These are phyloP conservation scores for Helenozyma rhizophorensis DNA, from an alignment of 805 yeast species.

Conservation along the genomic window DNA sequence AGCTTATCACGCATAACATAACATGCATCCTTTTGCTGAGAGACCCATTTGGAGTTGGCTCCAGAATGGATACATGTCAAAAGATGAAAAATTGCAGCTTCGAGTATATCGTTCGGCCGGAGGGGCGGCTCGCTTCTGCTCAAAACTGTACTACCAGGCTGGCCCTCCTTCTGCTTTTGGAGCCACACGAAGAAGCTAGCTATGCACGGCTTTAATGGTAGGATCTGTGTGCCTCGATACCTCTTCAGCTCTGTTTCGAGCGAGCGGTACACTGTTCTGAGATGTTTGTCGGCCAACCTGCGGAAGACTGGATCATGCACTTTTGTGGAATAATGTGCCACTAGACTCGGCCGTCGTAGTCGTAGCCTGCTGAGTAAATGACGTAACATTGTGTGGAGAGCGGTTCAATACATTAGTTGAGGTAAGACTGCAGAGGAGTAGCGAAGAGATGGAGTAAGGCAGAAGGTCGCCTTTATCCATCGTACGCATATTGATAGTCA, in stretches of 20 bases:
- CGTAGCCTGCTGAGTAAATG: too few relatives aligned
- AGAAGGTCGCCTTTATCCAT: too few relatives aligned
- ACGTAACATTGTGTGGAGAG: too few relatives aligned
- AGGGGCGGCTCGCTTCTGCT: conserved; percentile 3
- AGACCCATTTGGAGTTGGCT: conserved; percentile 7
- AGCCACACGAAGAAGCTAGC: conserved; percentile 16
- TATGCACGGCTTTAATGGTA: conserved; percentile 11
- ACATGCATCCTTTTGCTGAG: conserved; percentile 6
- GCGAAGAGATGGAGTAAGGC: too few relatives aligned
- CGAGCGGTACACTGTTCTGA: conserved; percentile 14
- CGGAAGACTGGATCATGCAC: conserved; percentile 4
- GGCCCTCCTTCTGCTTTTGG: conserved; percentile 6
- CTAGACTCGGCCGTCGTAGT: conserved; percentile 13
- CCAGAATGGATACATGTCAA: conserved; percentile 9
- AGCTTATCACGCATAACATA: conserved; percentile 2
- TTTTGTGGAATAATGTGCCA: too few relatives aligned
- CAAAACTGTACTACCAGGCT: too few relatives aligned
- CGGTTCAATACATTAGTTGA: too few relatives aligned
- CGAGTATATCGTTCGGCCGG: conserved; percentile 4
- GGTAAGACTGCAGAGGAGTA: too few relatives aligned
- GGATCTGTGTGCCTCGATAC: conserved; percentile 1
- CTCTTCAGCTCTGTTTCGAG: conserved; percentile 10
- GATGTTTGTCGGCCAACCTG: conserved; percentile 16
- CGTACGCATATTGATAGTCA: too few relatives aligned
- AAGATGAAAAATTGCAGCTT: conserved; percentile 12